These are phyloP conservation scores for Trichoderma koningii DNA, from an alignment of 2,329 filamentous ascomycete genomes.

Conservation along the genomic window DNA sequence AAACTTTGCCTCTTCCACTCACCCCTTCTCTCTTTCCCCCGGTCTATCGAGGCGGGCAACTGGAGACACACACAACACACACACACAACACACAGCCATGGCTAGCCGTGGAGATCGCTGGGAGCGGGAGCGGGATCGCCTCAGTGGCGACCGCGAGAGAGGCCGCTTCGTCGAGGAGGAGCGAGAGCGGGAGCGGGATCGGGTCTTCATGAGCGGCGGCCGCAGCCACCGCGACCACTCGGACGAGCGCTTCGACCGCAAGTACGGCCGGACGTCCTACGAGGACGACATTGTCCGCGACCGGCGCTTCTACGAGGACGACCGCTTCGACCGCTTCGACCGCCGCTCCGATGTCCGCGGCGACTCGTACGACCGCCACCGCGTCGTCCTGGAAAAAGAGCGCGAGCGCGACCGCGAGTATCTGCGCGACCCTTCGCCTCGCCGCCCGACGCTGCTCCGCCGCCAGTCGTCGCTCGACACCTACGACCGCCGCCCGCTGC, in stretches of 20 bases:
- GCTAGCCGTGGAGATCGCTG: constrained; percentile 44
- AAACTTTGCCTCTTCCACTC: background rate
- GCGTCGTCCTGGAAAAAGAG: constrained; percentile 59
- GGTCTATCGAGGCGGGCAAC: background rate
- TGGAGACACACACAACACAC: background rate
- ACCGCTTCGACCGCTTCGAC: constrained; percentile 40
- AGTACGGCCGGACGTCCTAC: constrained; percentile 18
- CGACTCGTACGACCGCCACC: constrained; percentile 52
- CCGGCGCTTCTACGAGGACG: constrained; percentile 56
- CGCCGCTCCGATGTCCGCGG: constrained; percentile 33
- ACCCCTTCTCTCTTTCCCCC: background rate
- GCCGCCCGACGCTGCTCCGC: constrained; percentile 68
- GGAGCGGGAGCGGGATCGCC: constrained; percentile 62
- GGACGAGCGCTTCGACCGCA: constrained; percentile 53
- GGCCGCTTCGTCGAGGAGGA: constrained; percentile 59
- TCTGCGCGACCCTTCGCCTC: constrained; percentile 51
- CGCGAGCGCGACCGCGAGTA: constrained; percentile 56
- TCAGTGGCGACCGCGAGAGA: constrained; percentile 45
- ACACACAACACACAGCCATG: constrained; percentile 12
- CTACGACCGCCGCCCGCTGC: constrained; percentile 73
- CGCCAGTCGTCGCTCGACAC: constrained; percentile 89
- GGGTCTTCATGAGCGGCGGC: constrained; percentile 43
- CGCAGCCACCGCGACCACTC: constrained; percentile 49
- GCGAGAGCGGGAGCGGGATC: constrained; percentile 27
- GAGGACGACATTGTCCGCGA: constrained; percentile 28